Percentiles rank a stretch among this genome's conserved stretches.
phyloP scores from a whole-genome alignment of 2,329 filamentous ascomycete genomes.

The Fonsecaea erecta region DNA sequence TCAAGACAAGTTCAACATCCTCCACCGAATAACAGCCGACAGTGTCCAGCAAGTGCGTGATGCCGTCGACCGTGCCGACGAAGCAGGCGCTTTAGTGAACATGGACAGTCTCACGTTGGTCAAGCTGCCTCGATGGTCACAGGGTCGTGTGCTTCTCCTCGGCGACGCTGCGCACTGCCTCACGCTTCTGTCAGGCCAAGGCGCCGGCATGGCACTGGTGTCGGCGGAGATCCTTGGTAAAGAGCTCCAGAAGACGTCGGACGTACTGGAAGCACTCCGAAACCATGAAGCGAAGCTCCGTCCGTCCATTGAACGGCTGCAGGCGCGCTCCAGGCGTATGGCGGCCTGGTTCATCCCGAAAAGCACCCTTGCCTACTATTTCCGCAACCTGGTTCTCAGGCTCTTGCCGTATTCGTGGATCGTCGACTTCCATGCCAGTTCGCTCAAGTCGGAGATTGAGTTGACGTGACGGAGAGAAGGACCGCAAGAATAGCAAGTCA shows the following conservation, averaged over 20 bases:
- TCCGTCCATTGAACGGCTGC: slow-evolving; percentile 30
- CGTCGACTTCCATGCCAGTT: neutral
- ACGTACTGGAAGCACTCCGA: slow-evolving; percentile 31
- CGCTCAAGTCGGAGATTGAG: neutral
- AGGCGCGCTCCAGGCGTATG: slow-evolving; percentile 13
- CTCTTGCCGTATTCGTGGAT: neutral
- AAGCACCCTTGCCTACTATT: neutral
- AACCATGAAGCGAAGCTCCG: slow-evolving; percentile 36
- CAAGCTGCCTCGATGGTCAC: slow-evolving; percentile 45
- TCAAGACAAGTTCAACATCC: slow-evolving; percentile 12
- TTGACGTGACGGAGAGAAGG: no score
- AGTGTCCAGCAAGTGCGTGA: slow-evolving; percentile 2
- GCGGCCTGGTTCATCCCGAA: slow-evolving; percentile 14
- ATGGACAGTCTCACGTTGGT: slow-evolving; percentile 25
- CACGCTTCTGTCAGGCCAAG: slow-evolving; percentile 57
- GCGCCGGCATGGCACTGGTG: slow-evolving; percentile 55
- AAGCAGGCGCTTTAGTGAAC: neutral
- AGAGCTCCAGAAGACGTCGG: slow-evolving; percentile 45
- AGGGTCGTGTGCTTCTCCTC: slow-evolving; percentile 56
- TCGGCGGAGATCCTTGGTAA: slow-evolving; percentile 43
- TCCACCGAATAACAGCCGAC: slow-evolving; percentile 10
- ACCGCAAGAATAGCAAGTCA: no score
- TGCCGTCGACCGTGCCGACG: slow-evolving; percentile 12
- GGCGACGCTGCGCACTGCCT: slow-evolving; percentile 61
- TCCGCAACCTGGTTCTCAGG: neutral